These are phyloP conservation scores for Candida pseudofarinosa DNA, from an alignment of 805 yeast species.

Conservation along the genomic window DNA sequence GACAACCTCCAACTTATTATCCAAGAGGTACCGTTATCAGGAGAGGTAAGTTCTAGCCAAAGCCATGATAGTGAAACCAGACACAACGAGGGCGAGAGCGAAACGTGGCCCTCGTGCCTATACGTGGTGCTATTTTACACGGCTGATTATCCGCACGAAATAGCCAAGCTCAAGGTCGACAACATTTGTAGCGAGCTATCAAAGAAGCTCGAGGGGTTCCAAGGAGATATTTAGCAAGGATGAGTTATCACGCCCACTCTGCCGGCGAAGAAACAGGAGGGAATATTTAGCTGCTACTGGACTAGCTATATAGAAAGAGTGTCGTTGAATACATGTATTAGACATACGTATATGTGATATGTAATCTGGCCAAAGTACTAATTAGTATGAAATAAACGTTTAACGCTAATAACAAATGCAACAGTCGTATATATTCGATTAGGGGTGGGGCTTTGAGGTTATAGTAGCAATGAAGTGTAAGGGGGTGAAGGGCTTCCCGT, in stretches of 20 bases:
- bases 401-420: background rate
- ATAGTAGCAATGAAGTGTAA: background rate
- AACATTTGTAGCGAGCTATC: constrained; percentile 25
- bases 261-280: too few relatives aligned
- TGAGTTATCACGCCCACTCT: too few relatives aligned
- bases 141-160: constrained; percentile 21
- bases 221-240: background rate
- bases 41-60: constrained; percentile 1
- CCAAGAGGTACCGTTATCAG: constrained; percentile 11
- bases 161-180: constrained; percentile 35
- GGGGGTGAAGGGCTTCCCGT: too few relatives aligned
- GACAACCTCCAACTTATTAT: constrained; percentile 23
- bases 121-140: constrained; percentile 32
- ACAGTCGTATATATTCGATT: background rate
- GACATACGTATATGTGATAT: background rate
- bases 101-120: constrained; percentile 12
- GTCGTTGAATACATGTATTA: background rate
- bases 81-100: constrained; percentile 3
- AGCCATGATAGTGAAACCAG: constrained; percentile 2
- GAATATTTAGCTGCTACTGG: too few relatives aligned
- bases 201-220: constrained; percentile 33
- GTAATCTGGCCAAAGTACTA: background rate
- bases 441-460: background rate
- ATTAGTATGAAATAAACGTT: background rate
- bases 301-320: background rate